phyloP scores from a whole-genome alignment of 352 stramenopile species.

The Plasmopara muralis region DNA sequence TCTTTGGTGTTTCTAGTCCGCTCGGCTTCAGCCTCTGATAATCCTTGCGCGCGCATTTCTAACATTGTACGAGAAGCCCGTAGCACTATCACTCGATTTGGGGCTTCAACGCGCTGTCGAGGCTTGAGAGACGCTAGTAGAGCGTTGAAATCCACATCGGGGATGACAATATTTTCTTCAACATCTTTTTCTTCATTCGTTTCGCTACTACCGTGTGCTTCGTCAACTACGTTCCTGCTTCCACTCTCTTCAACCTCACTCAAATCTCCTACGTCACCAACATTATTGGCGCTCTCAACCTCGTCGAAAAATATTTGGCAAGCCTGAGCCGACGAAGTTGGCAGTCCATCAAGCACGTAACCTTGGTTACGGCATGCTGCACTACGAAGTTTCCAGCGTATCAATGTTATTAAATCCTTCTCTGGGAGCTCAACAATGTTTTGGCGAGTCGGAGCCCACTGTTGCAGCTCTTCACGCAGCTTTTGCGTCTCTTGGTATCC shows the following conservation, averaged over 20 bases:
- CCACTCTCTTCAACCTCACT: constrained; percentile 15
- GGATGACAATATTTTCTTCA: constrained; percentile 3
- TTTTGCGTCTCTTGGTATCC: constrained; percentile 13
- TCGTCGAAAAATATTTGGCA: constrained; percentile 34
- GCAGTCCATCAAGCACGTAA: constrained; percentile 73
- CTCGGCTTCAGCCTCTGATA: constrained; percentile 50
- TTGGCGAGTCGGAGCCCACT: constrained; percentile 17
- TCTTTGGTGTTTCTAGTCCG: constrained; percentile 57
- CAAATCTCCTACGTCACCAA: constrained; percentile 8
- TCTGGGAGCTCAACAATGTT: constrained; percentile 29
- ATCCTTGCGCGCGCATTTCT: constrained; percentile 43
- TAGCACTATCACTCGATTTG: constrained; percentile 71
- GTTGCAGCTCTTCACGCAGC: constrained; percentile 32
- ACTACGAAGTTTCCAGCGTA: constrained; percentile 63
- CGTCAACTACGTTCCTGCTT: constrained; percentile 17
- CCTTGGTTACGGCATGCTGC: constrained; percentile 69
- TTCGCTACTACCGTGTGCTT: constrained; percentile 11
- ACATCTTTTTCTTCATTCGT: constrained; percentile 11
- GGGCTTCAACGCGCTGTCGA: constrained; percentile 30
- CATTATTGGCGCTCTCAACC: constrained; percentile 9
- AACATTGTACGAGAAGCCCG: constrained; percentile 41
- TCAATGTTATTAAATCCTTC: constrained; percentile 33
- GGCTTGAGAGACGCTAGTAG: constrained; percentile 41
- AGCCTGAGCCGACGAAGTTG: constrained; percentile 41
- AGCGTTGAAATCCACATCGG: constrained; percentile 32